These are phyloP conservation scores for Fusarium burgessii DNA, from an alignment of 2,329 filamentous ascomycete genomes.

Conservation along the genomic window DNA sequence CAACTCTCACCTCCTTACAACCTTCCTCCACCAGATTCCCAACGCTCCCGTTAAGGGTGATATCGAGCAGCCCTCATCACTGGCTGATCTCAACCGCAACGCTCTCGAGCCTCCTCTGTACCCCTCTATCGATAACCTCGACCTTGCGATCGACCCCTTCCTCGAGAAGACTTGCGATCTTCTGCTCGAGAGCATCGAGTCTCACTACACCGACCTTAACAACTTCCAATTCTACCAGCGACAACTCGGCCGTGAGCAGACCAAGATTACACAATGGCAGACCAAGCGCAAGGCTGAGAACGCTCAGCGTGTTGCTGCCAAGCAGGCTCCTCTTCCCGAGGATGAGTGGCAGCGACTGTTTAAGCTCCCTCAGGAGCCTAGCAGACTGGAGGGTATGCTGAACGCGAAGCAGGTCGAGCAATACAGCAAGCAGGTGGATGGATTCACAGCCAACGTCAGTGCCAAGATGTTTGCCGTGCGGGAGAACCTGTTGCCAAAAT, in stretches of 20 bases:
- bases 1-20: conserved; percentile 97
- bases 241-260: conserved; percentile 91
- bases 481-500: conserved; percentile 72
- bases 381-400: conserved; percentile 90
- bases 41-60: conserved; percentile 70
- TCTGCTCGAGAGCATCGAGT: conserved; percentile 95
- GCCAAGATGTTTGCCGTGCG: conserved; percentile 99
- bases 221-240: conserved; percentile 98
- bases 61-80: conserved; percentile 80
- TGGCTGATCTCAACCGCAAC: conserved; percentile 80
- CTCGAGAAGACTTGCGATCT: conserved; percentile 98
- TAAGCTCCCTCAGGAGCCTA: conserved; percentile 96
- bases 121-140: conserved; percentile 89
- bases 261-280: conserved; percentile 97
- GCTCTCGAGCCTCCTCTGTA: conserved; percentile 74
- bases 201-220: conserved; percentile 98
- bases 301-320: conserved; percentile 82
- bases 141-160: conserved; percentile 95
- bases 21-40: conserved; percentile 93
- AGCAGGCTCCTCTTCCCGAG: conserved; percentile 90
- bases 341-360: conserved; percentile 99
- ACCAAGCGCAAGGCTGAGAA: conserved; percentile 97
- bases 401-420: conserved; percentile 97
- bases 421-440: conserved; percentile 96
- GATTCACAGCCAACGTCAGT: conserved; percentile 90